Base-by-base conservation (phyloP, 2,329 filamentous ascomycete genomes). In the Colletotrichum chrysophilum region DNA sequence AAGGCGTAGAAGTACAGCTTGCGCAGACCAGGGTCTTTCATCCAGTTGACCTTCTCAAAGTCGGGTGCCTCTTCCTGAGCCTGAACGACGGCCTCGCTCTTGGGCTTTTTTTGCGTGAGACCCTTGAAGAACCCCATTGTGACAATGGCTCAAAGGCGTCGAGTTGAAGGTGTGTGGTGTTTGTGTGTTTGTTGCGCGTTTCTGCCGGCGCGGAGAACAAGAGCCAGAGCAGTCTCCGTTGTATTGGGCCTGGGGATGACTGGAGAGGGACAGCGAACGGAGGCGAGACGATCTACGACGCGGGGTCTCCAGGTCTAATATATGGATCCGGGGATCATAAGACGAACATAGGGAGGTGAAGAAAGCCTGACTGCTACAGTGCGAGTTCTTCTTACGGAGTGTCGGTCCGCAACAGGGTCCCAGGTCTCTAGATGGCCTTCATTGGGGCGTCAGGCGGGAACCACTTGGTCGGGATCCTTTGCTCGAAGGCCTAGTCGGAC, bases 1-100 rank as follows among this genome's bases (percentile, higher is more conserved):
- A 88, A 82, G 66, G 86, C 86, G 79, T 86, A 89, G 78, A 89
- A 88, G 84, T 91, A 91, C 10, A 91, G 85, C 83, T 88, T 88
- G 80, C 90, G 84, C 79, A 92, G 85, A 60, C 89, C 89, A n/a
- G 89, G 87, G 32, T 91, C 88, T 78, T 86, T 88, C 65, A 80
- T 88, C 90, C 89, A 91, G 78, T 86, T 81, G 69, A 91, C 88
- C 76, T 77, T 84, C 79, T 88, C 86, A 76, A 90, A 88, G 68
- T 87, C 80, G 76, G 88, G 88, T n/a, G 87, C 87, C 77, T 89
- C 88, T 70, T 87, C 85, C 78, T 86, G 85, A 71, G 86, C 87
- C 55, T 70, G 68, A 28, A 61, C 48, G 62, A 66, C 43, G 16
- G 71, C 58, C 52, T 77, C 71, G 30, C 68, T 48, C 32, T 71